phyloP scores from a whole-genome alignment of 495 filamentous ascomycete species.

The Daldinia childiae region DNA sequence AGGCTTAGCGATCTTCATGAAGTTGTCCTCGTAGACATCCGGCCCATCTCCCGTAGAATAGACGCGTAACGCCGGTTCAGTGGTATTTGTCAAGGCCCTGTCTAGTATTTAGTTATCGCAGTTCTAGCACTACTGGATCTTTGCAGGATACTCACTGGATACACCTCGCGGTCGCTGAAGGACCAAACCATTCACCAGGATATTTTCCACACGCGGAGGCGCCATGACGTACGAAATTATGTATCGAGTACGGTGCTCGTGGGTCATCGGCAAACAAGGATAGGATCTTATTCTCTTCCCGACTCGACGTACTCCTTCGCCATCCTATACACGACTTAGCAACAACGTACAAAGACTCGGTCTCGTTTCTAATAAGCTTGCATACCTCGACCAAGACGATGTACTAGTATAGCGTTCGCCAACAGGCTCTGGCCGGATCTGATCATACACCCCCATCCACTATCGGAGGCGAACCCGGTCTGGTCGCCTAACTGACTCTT shows the following conservation, averaged over 20 bases:
- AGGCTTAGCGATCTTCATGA: constrained; percentile 75
- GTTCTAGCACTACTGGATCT: not conserved
- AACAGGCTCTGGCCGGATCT: constrained; percentile 92
- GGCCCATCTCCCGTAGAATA: constrained; percentile 90
- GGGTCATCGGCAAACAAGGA: constrained; percentile 89
- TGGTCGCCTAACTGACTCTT: constrained; percentile 82
- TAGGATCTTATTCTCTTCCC: constrained; percentile 77
- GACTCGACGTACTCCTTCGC: constrained; percentile 67
- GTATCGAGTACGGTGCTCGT: constrained; percentile 90
- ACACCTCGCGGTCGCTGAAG: constrained; percentile 95
- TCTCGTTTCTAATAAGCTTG: not conserved
- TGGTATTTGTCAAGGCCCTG: constrained; percentile 75
- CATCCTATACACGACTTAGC: constrained; percentile 68
- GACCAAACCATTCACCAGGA: constrained; percentile 98
- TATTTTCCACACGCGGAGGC: constrained; percentile 90
- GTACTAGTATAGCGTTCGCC: constrained; percentile 79
- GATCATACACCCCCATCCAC: constrained; percentile 99
- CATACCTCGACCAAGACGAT: constrained; percentile 82
- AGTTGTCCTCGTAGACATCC: constrained; percentile 90
- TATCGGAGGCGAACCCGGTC: constrained; percentile 89
- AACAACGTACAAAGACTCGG: constrained; percentile 10
- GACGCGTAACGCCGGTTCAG: constrained; percentile 71
- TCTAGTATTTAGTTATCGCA: constrained; percentile 6
- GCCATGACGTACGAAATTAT: constrained; percentile 90
- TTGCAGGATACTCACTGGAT: constrained; percentile 75